Percentiles rank a stretch among this genome's conserved stretches.
Evolutionary conservation across 2,329 filamentous ascomycete species (phyloP).

Genomic region (Aspergillus tanneri): DNA sequence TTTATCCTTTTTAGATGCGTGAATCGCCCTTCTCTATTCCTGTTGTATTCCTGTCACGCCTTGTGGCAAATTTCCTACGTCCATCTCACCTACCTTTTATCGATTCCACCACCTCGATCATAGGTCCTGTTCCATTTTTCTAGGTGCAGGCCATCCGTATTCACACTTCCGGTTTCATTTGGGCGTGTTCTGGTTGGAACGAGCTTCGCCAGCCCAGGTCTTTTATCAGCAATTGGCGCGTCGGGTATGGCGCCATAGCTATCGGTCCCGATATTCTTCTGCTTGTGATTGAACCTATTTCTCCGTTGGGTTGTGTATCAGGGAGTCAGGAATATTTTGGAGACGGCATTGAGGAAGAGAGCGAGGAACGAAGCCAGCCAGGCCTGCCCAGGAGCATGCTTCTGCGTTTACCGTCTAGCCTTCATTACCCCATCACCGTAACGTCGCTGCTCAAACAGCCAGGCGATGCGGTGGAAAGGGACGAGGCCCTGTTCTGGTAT

Average conservation of each 20-base stretch:
- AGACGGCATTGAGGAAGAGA: conserved; percentile 2
- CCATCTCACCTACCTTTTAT: conserved; percentile 1
- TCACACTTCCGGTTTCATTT: not conserved
- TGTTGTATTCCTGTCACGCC: conserved; percentile 10
- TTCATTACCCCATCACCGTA: conserved; percentile 92
- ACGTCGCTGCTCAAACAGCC: conserved; percentile 75
- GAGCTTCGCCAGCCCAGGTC: conserved; percentile 1
- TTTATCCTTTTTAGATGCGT: not conserved
- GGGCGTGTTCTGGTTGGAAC: not conserved
- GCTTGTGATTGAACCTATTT: conserved; percentile 4
- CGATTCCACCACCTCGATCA: not conserved
- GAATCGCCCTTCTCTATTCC: not conserved
- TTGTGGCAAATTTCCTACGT: conserved; percentile 6
- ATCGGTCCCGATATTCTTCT: conserved; percentile 4
- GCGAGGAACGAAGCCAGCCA: not conserved
- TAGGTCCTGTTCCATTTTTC: not conserved
- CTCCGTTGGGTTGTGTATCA: too few species aligned
- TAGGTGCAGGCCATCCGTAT: not conserved
- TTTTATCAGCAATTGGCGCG: conserved; percentile 6
- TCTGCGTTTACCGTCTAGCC: conserved; percentile 52
- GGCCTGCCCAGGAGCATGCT: conserved; percentile 39
- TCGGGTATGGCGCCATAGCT: conserved; percentile 23
- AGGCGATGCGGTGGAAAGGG: conserved; percentile 72
- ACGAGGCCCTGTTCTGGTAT: conserved; percentile 81
- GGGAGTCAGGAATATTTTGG: not conserved